These are phyloP conservation scores for Boletus pseudo-olivaceus DNA, from an alignment of 768 basidiomycete species.

Conservation along the genomic window DNA sequence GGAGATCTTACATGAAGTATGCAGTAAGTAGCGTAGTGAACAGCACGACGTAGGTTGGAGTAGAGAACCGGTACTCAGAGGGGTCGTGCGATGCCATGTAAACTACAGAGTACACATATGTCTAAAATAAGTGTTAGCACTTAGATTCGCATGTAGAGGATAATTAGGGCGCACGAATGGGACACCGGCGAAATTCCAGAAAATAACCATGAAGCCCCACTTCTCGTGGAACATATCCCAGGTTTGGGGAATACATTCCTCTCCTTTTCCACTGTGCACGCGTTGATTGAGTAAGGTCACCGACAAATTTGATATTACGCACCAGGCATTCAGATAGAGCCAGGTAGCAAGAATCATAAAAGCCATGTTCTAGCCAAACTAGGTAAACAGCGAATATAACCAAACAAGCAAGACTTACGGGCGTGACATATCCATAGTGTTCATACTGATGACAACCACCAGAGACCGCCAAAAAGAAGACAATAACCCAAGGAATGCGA, in stretches of 20 bases:
- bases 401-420: constrained; percentile 46
- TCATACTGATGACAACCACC: constrained; percentile 97
- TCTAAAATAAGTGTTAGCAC: constrained; percentile 40
- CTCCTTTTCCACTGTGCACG: constrained; percentile 71
- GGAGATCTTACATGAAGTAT: constrained; percentile 69
- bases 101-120: constrained; percentile 95
- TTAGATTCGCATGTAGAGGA: background rate
- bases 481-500: constrained; percentile 93
- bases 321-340: constrained; percentile 97
- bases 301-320: constrained; percentile 13
- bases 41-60: constrained; percentile 65
- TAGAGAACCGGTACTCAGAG: constrained; percentile 81
- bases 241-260: constrained; percentile 93
- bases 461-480: constrained; percentile 89
- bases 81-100: constrained; percentile 98
- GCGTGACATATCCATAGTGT: constrained; percentile 84
- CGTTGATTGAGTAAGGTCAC: background rate
- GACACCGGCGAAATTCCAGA: constrained; percentile 95
- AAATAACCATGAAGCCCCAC: constrained; percentile 98
- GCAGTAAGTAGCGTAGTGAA: constrained; percentile 76
- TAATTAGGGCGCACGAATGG: constrained; percentile 64
- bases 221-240: constrained; percentile 99
- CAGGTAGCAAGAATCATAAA: constrained; percentile 96
- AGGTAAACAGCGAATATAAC: background rate
- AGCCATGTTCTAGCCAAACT: constrained; percentile 73